Percentiles rank a stretch among this genome's conserved stretches.
Conservation (phyloP, 2,329 filamentous ascomycete genomes). For the Exophiala dermatitidis region DNA sequence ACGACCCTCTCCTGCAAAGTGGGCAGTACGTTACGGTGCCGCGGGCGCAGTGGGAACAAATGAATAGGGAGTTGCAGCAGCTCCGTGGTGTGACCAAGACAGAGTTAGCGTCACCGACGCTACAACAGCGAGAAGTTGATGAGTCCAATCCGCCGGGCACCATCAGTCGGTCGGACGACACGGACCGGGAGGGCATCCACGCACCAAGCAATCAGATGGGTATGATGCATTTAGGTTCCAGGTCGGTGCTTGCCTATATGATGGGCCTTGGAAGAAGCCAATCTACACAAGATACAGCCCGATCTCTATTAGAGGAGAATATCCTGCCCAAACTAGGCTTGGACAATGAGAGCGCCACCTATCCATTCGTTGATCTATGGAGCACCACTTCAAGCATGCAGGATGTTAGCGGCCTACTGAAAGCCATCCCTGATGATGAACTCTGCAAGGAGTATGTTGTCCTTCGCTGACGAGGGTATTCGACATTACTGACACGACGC, state of each 20-base stretch:
- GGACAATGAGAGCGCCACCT: slow-evolving; percentile 58
- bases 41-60: slow-evolving; percentile 26
- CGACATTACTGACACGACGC: slow-evolving; percentile 11
- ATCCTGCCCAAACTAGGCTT: slow-evolving; percentile 57
- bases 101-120: slow-evolving; percentile 7
- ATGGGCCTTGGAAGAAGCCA: slow-evolving; percentile 48
- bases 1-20: slow-evolving; percentile 13
- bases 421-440: slow-evolving; percentile 51
- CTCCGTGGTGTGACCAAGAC: slow-evolving; percentile 10
- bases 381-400: slow-evolving; percentile 53
- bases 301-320: slow-evolving; percentile 53
- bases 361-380: slow-evolving; percentile 60
- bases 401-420: slow-evolving; percentile 52
- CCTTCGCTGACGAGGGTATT: background rate
- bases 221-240: slow-evolving; percentile 55
- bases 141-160: slow-evolving; percentile 9
- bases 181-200: slow-evolving; percentile 51
- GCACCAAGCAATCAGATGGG: slow-evolving; percentile 54
- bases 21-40: slow-evolving; percentile 26
- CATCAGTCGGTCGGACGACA: slow-evolving; percentile 21
- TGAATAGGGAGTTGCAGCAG: slow-evolving; percentile 22
- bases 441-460: slow-evolving; percentile 47
- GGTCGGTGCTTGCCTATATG: slow-evolving; percentile 56
- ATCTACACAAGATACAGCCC: slow-evolving; percentile 38
- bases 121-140: slow-evolving; percentile 7